Base-by-base conservation (phyloP, 129 eudicot genomes). In the Deinandra increscens region DNA sequence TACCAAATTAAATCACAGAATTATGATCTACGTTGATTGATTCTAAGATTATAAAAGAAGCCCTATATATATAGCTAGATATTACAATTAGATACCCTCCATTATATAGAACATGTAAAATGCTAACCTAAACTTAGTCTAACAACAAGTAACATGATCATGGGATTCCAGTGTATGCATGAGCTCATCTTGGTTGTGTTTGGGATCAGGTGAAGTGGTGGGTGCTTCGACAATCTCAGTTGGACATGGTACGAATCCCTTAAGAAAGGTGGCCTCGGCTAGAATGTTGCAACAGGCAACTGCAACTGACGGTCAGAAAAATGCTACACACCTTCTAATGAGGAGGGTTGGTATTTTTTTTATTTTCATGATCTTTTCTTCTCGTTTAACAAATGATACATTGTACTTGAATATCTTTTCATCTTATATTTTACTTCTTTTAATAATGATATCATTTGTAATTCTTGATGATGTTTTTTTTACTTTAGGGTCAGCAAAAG, bases 211-310 rank as follows among this genome's bases (percentile, higher is more conserved):
- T 71, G 99, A 94, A 83, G 99, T 89, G 43, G 96, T 94, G 64
- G 97, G 99, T 60, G 90, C 97, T 39, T 81, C 96, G 22, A 87
- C 93, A n/a, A 80, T 94, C 78, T 74, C 94, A 6, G 88, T 89
- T 58, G 97, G 97, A 60, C 96, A 85, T 64, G 91, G 96, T 66
- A 75, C 78, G 59, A 81, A 71, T 72, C 60, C 80, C 69, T 80
- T 94, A 66, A 84, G 79, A 75, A 94, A 94, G 83, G 84, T 94
- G 68, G 77, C 94, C 66, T 94, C 99, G 49, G 80, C 81, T 33
- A 94, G 85, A 81, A 89, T 94, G 99, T 73, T 94, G 77, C 95
- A 87, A 78, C 96, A 87, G 77, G 79, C 77, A 56, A 79, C 86
- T 19, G 79, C 77, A 56, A 79, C 86, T 19, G 83, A 83, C 20